A percentile compares a stretch with the other conserved stretches of the same genome.
These are phyloP conservation scores for Brassica cretica DNA, from an alignment of 345 rosid species.

Conservation along the genomic window DNA sequence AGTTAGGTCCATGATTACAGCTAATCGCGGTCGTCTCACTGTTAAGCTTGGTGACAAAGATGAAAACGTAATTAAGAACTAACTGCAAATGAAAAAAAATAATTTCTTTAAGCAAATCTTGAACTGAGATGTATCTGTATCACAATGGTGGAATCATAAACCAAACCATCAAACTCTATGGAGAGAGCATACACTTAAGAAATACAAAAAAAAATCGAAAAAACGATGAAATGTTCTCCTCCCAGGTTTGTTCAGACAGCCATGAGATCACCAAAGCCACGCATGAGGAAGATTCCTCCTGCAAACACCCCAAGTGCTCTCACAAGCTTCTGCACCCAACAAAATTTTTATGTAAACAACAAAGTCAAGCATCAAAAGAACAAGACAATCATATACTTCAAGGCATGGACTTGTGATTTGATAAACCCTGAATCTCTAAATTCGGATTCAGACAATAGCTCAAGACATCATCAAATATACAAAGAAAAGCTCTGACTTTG, in stretches of 20 bases:
- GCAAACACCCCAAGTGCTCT: slow-evolving; percentile 74
- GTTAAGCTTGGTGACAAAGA: not conserved
- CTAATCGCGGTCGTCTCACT: no score
- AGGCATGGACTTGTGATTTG: not conserved
- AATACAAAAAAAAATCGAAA: no score
- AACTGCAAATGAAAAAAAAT: not conserved
- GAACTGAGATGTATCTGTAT: not conserved
- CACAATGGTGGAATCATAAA: no score
- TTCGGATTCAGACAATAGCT: not conserved
- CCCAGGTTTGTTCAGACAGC: slow-evolving; percentile 54
- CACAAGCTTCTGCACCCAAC: slow-evolving; percentile 62
- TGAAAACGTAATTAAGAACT: not conserved
- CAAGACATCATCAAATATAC: not conserved
- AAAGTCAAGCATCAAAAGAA: not conserved
- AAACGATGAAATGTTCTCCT: not conserved
- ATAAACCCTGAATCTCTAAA: slow-evolving; percentile 9
- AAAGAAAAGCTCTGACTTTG: no score
- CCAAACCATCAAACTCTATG: no score
- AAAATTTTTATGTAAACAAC: not conserved
- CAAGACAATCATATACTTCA: not conserved
- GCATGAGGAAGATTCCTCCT: slow-evolving; percentile 81
- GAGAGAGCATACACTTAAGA: no score
- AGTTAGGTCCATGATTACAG: no score
- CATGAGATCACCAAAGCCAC: slow-evolving; percentile 87
- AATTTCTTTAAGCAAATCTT: not conserved